Conservation (phyloP, 352 stramenopile species). For the Globisporangium acanthophoron region DNA sequence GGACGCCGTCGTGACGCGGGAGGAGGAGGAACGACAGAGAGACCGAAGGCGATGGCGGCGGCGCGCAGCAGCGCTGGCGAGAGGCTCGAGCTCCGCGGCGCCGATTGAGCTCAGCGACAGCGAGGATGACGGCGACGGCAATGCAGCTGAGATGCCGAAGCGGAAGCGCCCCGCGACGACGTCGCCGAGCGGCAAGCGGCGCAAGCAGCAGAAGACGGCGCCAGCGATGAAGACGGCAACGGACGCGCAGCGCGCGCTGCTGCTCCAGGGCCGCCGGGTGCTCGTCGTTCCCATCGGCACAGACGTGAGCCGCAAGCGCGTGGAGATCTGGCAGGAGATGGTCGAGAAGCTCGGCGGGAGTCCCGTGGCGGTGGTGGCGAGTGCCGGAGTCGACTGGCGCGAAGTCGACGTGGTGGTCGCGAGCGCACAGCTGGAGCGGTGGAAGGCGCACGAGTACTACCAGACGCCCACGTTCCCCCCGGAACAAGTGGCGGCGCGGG, state of each 20-base stretch:
- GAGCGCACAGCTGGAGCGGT: conserved; percentile 34
- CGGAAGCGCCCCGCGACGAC: conserved; percentile 8
- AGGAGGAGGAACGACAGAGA: not conserved
- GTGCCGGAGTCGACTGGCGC: conserved; percentile 28
- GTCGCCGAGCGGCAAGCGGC: not conserved
- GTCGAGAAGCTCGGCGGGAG: conserved; percentile 43
- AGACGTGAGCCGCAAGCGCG: conserved; percentile 60
- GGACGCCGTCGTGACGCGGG: conserved; percentile 24
- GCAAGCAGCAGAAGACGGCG: conserved; percentile 13
- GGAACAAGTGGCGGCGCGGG: conserved; percentile 3
- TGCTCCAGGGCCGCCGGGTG: conserved; percentile 36
- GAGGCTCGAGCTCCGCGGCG: not conserved
- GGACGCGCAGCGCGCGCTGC: not conserved
- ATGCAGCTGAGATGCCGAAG: not conserved
- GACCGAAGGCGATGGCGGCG: not conserved
- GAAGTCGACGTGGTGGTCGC: conserved; percentile 40
- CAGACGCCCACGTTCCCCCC: conserved; percentile 28
- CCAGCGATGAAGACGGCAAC: not conserved
- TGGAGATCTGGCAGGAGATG: conserved; percentile 60
- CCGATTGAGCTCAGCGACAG: not conserved
- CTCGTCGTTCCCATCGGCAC: conserved; percentile 47
- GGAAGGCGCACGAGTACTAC: conserved; percentile 28
- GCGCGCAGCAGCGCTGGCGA: not conserved
- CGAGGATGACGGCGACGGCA: not conserved
- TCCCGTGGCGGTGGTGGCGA: conserved; percentile 1